These are phyloP conservation scores for Fusarium redolens DNA, from an alignment of 2,329 filamentous ascomycete genomes.

Conservation along the genomic window DNA sequence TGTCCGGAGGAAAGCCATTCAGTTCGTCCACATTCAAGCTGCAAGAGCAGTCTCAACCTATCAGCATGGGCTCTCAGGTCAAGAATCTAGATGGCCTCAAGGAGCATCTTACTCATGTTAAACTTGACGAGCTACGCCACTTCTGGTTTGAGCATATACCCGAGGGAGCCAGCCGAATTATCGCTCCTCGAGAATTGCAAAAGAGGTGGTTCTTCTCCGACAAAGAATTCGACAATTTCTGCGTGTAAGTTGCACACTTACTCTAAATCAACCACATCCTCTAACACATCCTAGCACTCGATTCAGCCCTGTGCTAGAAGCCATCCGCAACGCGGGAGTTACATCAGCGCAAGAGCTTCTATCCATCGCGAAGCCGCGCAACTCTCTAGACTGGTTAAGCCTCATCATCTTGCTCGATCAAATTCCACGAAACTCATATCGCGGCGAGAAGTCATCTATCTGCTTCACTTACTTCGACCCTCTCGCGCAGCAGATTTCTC, in stretches of 20 bases:
- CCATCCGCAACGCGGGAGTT: slow-evolving; percentile 44
- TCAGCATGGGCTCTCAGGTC: slow-evolving; percentile 4
- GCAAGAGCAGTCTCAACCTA: background rate
- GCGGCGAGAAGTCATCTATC: slow-evolving; percentile 56
- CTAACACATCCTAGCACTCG: slow-evolving; percentile 39
- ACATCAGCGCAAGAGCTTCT: slow-evolving; percentile 48
- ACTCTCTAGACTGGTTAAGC: slow-evolving; percentile 56
- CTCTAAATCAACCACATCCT: fast-evolving
- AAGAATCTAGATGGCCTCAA: slow-evolving; percentile 19
- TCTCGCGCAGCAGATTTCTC: slow-evolving; percentile 59
- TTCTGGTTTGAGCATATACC: slow-evolving; percentile 55
- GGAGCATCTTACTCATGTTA: slow-evolving; percentile 42
- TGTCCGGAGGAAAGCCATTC: background rate
- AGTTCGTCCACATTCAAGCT: slow-evolving; percentile 1
- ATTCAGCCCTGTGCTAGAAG: slow-evolving; percentile 50
- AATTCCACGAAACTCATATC: slow-evolving; percentile 70
- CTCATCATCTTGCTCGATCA: slow-evolving; percentile 71
- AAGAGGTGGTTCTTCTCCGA: slow-evolving; percentile 52
- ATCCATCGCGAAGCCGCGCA: slow-evolving; percentile 39
- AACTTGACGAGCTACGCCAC: slow-evolving; percentile 47
- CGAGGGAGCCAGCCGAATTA: slow-evolving; percentile 40
- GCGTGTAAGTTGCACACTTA: slow-evolving; percentile 45
- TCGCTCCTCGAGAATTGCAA: slow-evolving; percentile 42
- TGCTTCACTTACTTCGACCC: slow-evolving; percentile 68
- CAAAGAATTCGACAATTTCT: slow-evolving; percentile 50